A percentile compares a stretch with the other conserved stretches of the same genome.
These are phyloP conservation scores for Malassezia cuniculi DNA, from an alignment of 1,284 basidiomycete genomes.

Conservation along the genomic window DNA sequence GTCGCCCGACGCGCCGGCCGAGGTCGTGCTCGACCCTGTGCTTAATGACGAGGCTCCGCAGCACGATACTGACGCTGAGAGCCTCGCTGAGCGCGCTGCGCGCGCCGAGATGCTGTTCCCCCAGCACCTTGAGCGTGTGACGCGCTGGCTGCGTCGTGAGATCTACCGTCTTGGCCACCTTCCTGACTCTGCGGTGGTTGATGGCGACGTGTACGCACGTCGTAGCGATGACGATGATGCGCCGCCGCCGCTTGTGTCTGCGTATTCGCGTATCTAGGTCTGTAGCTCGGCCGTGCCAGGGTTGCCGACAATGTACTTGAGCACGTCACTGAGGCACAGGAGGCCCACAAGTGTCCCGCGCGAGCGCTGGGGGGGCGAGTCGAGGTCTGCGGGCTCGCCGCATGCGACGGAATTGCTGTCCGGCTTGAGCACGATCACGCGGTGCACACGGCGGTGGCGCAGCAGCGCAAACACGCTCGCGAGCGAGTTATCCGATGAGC, in stretches of 20 bases:
- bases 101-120: slow-evolving; percentile 46
- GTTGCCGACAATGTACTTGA: slow-evolving; percentile 36
- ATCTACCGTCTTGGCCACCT: slow-evolving; percentile 59
- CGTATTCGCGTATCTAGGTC: slow-evolving; percentile 13
- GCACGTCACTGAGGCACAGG: slow-evolving; percentile 35
- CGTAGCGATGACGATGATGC: not conserved
- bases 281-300: slow-evolving; percentile 1
- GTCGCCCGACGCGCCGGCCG: too few species aligned
- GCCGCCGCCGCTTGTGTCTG: slow-evolving; percentile 7
- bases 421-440: slow-evolving; percentile 50
- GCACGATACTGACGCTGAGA: slow-evolving; percentile 1
- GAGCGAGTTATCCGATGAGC: slow-evolving; percentile 83
- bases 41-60: slow-evolving; percentile 18
- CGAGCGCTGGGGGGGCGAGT: not conserved
- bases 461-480: slow-evolving; percentile 82
- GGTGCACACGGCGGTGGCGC: slow-evolving; percentile 81
- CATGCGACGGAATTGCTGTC: not conserved
- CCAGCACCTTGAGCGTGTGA: slow-evolving; percentile 60
- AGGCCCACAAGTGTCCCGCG: slow-evolving; percentile 28
- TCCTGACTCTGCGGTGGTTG: slow-evolving; percentile 51
- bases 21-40: slow-evolving; percentile 23
- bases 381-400: not conserved
- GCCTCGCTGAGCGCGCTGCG: slow-evolving; percentile 17
- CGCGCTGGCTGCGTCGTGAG: slow-evolving; percentile 67
- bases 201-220: slow-evolving; percentile 14